Evolutionary conservation across 768 basidiomycete genomes (phyloP), one percentile per base, ranked within the genome.

Genomic region (Leccinum fibrillosum): DNA sequence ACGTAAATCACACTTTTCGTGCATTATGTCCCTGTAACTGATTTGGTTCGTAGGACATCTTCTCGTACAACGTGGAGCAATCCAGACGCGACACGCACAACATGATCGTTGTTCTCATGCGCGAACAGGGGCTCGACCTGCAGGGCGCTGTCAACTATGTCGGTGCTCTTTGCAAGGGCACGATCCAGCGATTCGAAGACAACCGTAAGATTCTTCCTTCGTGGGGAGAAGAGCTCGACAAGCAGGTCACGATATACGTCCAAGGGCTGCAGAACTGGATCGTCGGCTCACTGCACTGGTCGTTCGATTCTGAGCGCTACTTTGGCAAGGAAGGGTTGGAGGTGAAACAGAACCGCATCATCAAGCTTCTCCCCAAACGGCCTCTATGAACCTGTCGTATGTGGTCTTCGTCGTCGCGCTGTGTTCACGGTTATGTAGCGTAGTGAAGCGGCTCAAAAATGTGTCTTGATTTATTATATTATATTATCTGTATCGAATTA

Each of bases 1-100:
- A 80, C 54, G 79, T 75, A 58, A 59, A 61, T 45, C 51, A 3
- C 42, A 13, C 55, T 7, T 28, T 17, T n/a, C n/a, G 30, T 15
- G n/a, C 7, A 4, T 32, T 28, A 12, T 28, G 19, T 12, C 19
- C 5, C 42, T 11, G 19, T 44, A 9, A 21, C 45, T 62, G 21
- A 71, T 54, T 30, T 2, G 13, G 11, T 52, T 8, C 15, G 4
- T 2, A 88, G 88, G 88, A 89, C 61, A 85, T 89, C 35, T 86
- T 86, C 67, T 90, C 87, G 1, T 90, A 86, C 71, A 88, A 89
- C 59, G 82, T 83, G 47, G 89, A 90, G 66, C 88, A 89, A 69
- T 81, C 86, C 2, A 80, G 83, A 13, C 81, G 80, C 10, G 85
- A 88, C 60, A 84, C 82, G 17, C 84, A 88, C 69, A 89, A 90